Evolutionary conservation across 371 early-diverging fungal species (phyloP), one percentile per base, ranked within the genome.

Genomic region (Catenaria anguillulae): DNA sequence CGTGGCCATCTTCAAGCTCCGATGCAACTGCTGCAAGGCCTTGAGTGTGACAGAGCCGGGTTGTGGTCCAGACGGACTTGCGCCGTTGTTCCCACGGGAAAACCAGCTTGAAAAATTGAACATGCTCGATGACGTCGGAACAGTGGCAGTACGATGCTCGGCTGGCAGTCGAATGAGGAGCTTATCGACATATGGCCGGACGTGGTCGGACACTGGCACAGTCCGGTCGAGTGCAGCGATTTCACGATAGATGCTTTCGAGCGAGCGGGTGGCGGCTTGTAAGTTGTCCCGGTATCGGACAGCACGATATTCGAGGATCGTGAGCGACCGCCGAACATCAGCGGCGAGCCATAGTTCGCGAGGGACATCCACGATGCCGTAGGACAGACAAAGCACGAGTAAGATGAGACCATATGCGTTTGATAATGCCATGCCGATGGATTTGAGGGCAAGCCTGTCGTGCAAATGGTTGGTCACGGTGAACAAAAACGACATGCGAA

Each of bases 391-490:
- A 1, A 88, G 71, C 55, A 91, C 84, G 15, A 87, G 84, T 24
- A 92, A 78, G 21, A 91, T 73, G 40, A 95, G 73, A 59, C 96
- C 96, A 87, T 89, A 93, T 62, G 88, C 90, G 70, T 94, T 93
- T 35, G 91, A 87, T 60, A 85, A 81, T 0, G 94, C 93, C 88
- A 95, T 95, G 26, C 89, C 78, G 61, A 88, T 83, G 15, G 84
- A 86, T 40, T 84, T 74, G 42, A 95, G 73, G 31, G 78, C 78
- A 31, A 81, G 75, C 63, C 56, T 48, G 58, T 8, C 54, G 37
- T 58, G 24, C 55, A 52, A 2, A n/a, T 23, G 21, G 26, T 43
- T 4, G 0, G 8, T 19, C 29, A 31, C 26, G n/a, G n/a, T n/a
- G n/a, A 37, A 8, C 24, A 42, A 55, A 31, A 19, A 67, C 42